These are phyloP conservation scores for Scheffersomyces illinoinensis DNA, from an alignment of 1,139 yeast genomes.

Conservation along the genomic window DNA sequence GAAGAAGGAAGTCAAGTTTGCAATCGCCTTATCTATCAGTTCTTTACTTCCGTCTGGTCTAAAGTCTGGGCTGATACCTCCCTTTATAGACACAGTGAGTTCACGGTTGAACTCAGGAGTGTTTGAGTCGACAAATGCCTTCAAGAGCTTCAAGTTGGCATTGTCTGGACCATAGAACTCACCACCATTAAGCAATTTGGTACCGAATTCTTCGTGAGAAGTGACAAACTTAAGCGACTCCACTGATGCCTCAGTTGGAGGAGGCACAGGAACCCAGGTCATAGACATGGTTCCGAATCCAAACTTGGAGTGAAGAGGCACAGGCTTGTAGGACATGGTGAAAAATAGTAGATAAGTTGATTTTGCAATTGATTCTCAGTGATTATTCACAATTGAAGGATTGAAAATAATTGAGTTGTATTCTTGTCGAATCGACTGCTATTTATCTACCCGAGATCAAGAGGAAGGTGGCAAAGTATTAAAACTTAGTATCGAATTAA, in stretches of 20 bases:
- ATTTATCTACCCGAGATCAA: neutral
- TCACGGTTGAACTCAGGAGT: constrained; percentile 55
- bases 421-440: neutral
- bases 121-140: constrained; percentile 52
- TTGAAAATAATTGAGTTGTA: neutral
- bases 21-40: constrained; percentile 50
- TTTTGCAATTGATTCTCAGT: neutral
- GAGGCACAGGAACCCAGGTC: constrained; percentile 53
- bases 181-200: constrained; percentile 68
- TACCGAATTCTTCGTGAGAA: constrained; percentile 40
- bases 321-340: neutral
- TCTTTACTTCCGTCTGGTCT: constrained; percentile 53
- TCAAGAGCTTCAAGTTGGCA: constrained; percentile 50
- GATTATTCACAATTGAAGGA: neutral
- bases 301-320: constrained; percentile 16
- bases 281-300: constrained; percentile 70
- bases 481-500: neutral
- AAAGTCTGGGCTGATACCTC: constrained; percentile 46
- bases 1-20: constrained; percentile 45
- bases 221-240: constrained; percentile 48
- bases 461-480: neutral
- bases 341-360: neutral
- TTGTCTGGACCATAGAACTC: constrained; percentile 69
- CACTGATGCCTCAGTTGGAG: constrained; percentile 47
- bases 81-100: constrained; percentile 64